Conservation (phyloP, 768 basidiomycete genomes). For the Polyporus arcularius region DNA sequence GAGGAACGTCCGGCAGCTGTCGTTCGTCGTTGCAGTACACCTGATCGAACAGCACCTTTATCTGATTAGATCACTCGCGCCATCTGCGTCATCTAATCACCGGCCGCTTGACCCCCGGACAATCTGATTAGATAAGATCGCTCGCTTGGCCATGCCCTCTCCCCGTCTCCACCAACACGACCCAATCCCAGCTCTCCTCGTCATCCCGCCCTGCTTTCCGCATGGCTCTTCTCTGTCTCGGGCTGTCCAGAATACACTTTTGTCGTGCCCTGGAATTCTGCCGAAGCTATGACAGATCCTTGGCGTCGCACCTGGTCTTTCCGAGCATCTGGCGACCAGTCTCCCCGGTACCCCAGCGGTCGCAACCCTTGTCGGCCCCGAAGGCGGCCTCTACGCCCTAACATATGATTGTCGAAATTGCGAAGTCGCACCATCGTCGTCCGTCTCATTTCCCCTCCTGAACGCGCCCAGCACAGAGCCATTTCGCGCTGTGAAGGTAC, state of each 20-base stretch:
- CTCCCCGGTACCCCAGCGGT: too few relatives aligned
- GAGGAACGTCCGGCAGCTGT: too few relatives aligned
- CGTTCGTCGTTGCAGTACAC: not conserved
- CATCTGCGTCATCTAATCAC: slow-evolving; percentile 9
- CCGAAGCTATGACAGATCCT: not conserved
- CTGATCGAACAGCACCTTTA: not conserved
- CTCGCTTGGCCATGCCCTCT: not conserved
- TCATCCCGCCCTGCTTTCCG: slow-evolving; percentile 2
- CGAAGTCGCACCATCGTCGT: not conserved
- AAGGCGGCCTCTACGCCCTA: too few relatives aligned
- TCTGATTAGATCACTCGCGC: slow-evolving; percentile 19
- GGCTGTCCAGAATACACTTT: not conserved
- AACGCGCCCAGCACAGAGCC: not conserved
- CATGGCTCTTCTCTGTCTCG: slow-evolving; percentile 7
- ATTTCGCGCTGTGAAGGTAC: not conserved
- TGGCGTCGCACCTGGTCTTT: not conserved
- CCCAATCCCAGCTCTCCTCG: not conserved
- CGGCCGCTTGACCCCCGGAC: not conserved
- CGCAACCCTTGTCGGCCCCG: too few relatives aligned
- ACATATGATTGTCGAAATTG: not conserved
- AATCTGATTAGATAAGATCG: slow-evolving; percentile 23
- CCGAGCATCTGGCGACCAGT: not conserved
- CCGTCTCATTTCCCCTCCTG: not conserved
- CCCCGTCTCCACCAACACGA: slow-evolving; percentile 1
- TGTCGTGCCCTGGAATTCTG: not conserved